Conservation (phyloP, 2,329 filamentous ascomycete genomes). For the Neofusicoccum sp. region DNA sequence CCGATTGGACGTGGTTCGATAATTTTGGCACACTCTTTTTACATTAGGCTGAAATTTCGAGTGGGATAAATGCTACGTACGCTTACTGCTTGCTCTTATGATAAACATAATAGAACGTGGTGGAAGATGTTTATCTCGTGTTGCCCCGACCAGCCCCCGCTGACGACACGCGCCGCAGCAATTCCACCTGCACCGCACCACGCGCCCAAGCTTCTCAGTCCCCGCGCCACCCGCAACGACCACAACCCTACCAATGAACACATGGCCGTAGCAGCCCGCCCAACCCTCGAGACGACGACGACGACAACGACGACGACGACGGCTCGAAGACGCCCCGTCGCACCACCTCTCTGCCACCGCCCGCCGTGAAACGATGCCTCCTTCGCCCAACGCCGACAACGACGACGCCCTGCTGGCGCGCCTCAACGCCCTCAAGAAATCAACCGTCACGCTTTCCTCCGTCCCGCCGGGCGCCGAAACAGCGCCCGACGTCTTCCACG, state of each 20-base stretch:
- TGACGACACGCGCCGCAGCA: too few relatives aligned
- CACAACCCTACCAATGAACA: background rate
- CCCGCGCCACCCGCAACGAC: background rate
- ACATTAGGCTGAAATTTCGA: too few relatives aligned
- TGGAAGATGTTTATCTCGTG: too few relatives aligned
- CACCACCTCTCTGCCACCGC: background rate
- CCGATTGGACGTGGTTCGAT: too few relatives aligned
- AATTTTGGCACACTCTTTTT: too few relatives aligned
- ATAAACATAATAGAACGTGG: too few relatives aligned
- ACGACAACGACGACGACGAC: too few relatives aligned
- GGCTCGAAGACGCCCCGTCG: background rate
- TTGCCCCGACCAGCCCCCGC: too few relatives aligned
- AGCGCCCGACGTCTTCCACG: slow-evolving; percentile 6
- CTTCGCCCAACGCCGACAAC: background rate
- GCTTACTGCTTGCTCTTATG: too few relatives aligned
- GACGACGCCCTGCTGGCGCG: slow-evolving; percentile 48
- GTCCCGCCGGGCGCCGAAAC: slow-evolving; percentile 18
- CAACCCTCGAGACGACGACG: too few relatives aligned
- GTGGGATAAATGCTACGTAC: too few relatives aligned
- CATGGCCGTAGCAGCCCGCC: slow-evolving; percentile 1
- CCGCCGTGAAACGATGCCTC: background rate
- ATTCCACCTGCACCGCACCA: too few relatives aligned
- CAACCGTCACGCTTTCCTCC: slow-evolving; percentile 36
- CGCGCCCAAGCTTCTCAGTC: background rate
- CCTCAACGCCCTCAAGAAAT: slow-evolving; percentile 49